A percentile compares a stretch with the other conserved stretches of the same genome.
These are phyloP conservation scores for Blastobotrys chiropterorum DNA, from an alignment of 805 yeast genomes.

Conservation along the genomic window DNA sequence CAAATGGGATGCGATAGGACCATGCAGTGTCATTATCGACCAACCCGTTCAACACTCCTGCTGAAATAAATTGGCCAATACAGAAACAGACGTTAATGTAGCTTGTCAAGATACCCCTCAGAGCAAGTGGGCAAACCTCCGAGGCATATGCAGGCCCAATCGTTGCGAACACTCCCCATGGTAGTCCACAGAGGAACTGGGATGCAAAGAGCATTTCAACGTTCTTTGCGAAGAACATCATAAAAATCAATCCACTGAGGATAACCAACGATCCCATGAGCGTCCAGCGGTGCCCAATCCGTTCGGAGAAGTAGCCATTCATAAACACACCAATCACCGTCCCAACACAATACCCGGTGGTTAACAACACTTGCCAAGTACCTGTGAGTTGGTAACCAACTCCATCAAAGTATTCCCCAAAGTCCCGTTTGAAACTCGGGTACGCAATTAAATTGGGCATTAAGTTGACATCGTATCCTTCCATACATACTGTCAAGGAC, in stretches of 20 bases:
- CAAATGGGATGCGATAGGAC: conserved; percentile 51
- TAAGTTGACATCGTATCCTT: conserved; percentile 42
- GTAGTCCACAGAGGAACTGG: conserved; percentile 34
- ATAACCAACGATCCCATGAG: conserved; percentile 33
- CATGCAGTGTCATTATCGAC: conserved; percentile 28
- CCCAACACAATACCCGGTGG: conserved; percentile 30
- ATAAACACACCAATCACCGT: conserved; percentile 40
- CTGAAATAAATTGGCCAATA: conserved; percentile 49
- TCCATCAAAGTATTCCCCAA: conserved; percentile 28
- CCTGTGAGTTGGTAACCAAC: conserved; percentile 16
- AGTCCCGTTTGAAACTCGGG: conserved; percentile 38
- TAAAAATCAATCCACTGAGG: conserved; percentile 37
- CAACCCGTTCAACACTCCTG: conserved; percentile 51
- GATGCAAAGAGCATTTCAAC: conserved; percentile 34
- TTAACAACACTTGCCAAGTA: conserved; percentile 20
- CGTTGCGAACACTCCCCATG: conserved; percentile 50
- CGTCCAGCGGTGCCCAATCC: conserved; percentile 41
- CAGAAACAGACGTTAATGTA: conserved; percentile 49
- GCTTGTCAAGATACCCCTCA: conserved; percentile 45
- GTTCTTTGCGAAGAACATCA: conserved; percentile 40
- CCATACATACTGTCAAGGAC: conserved; percentile 42
- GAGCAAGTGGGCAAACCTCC: conserved; percentile 47
- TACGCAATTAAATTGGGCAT: conserved; percentile 40
- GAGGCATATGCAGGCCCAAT: conserved; percentile 47
- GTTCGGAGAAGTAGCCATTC: conserved; percentile 41